Percentiles rank a stretch among this genome's conserved stretches.
phyloP scores from a whole-genome alignment of 805 yeast species.

The Kazachstania africana region DNA sequence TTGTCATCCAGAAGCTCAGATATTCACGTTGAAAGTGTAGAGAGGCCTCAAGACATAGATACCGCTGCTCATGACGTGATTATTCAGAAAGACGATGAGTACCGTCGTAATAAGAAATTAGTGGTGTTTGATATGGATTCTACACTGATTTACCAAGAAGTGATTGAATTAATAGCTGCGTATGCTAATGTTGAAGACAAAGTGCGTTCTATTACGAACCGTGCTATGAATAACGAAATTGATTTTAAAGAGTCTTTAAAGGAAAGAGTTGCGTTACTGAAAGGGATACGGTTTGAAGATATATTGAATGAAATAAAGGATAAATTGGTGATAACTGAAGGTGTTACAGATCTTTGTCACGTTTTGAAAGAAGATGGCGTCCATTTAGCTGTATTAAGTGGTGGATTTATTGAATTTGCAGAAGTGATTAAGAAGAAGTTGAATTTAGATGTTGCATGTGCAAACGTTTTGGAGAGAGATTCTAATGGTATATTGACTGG shows the following conservation, averaged over 20 bases:
- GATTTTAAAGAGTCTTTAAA: constrained; percentile 77
- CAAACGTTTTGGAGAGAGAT: constrained; percentile 53
- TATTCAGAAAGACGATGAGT: constrained; percentile 13
- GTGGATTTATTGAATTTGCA: constrained; percentile 91
- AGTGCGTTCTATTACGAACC: constrained; percentile 79
- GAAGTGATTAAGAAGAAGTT: constrained; percentile 53
- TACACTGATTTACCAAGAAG: constrained; percentile 90
- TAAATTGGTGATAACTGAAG: constrained; percentile 68
- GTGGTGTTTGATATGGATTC: constrained; percentile 97
- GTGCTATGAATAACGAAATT: constrained; percentile 95
- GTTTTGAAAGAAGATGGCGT: constrained; percentile 52
- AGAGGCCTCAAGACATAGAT: too few species aligned
- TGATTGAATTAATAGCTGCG: constrained; percentile 89
- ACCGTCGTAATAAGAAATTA: constrained; percentile 32
- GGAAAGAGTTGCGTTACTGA: constrained; percentile 65
- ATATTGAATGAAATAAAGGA: constrained; percentile 72
- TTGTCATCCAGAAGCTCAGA: too few species aligned
- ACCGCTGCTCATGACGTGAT: constrained; percentile 18
- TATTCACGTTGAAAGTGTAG: too few species aligned
- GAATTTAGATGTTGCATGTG: constrained; percentile 77
- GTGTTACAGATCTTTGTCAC: constrained; percentile 61
- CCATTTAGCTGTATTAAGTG: constrained; percentile 78
- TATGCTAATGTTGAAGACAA: constrained; percentile 82
- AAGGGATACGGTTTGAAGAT: constrained; percentile 61
- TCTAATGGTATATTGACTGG: constrained; percentile 51